phyloP scores from a whole-genome alignment of 2,329 filamentous ascomycete species.

The Fusarium burgessii region DNA sequence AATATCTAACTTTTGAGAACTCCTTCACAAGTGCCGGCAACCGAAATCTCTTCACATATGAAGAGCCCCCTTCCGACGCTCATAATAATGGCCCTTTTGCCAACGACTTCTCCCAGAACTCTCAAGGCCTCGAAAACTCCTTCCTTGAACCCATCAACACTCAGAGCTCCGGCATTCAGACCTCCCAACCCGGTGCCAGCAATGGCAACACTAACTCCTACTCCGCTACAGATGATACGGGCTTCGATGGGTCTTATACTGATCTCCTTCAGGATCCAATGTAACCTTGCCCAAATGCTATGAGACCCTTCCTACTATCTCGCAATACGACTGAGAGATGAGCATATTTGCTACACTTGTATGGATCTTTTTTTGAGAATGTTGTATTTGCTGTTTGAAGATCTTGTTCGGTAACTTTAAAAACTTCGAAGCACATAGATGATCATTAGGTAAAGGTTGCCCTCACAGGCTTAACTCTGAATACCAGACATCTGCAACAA shows the following conservation, averaged over 20 bases:
- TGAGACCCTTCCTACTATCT: neutral
- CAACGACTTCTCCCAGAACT: neutral
- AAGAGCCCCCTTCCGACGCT: neutral
- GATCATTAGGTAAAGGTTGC: neutral
- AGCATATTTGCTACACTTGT: neutral
- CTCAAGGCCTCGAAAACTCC: neutral
- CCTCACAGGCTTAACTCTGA: neutral
- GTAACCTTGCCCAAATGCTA: neutral
- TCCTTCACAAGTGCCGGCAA: neutral
- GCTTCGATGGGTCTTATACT: neutral
- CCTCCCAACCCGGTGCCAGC: neutral
- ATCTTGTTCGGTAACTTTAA: neutral
- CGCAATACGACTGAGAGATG: neutral
- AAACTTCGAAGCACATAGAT: constrained; percentile 3
- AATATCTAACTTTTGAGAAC: neutral
- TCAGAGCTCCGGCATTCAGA: neutral
- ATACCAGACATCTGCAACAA: neutral
- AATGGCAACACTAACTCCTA: neutral
- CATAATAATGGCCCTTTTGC: neutral
- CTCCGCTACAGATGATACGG: neutral
- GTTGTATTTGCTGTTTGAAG: neutral
- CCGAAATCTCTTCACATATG: neutral
- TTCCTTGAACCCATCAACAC: neutral
- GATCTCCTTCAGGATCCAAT: neutral
- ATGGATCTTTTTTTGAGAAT: neutral